phyloP scores from a whole-genome alignment of 169 alveolate species.

The Plasmodium coatneyi region DNA sequence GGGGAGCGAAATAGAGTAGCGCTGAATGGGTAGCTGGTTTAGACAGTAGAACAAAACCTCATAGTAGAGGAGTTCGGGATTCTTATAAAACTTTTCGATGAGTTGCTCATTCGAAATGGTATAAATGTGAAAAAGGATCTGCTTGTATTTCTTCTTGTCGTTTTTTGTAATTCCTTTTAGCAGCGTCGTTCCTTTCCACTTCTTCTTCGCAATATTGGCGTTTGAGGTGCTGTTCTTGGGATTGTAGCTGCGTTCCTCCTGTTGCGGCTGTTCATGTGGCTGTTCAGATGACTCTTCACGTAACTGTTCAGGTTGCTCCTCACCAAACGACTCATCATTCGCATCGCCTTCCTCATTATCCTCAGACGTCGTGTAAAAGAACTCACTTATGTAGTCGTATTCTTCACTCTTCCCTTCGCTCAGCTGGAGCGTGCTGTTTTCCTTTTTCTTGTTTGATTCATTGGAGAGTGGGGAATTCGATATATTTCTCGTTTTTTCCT shows the following conservation, averaged over 20 bases:
- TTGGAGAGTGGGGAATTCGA: not conserved
- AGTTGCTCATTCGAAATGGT: conserved; percentile 50
- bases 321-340: not conserved
- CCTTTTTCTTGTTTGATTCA: not conserved
- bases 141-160: conserved; percentile 47
- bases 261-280: no score
- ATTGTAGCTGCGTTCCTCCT: not conserved
- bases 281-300: not conserved
- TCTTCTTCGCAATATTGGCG: not conserved
- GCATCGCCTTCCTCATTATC: conserved; percentile 6
- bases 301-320: not conserved
- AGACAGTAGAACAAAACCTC: conserved; percentile 61
- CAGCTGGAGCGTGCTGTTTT: not conserved
- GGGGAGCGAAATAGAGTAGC: conserved; percentile 54
- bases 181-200: conserved; percentile 18
- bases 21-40: conserved; percentile 48
- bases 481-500: not conserved
- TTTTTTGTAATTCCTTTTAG: conserved; percentile 65
- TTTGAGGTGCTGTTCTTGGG: not conserved
- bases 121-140: conserved; percentile 45
- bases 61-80: conserved; percentile 59
- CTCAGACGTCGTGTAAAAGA: conserved; percentile 50
- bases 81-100: conserved; percentile 38
- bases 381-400: conserved; percentile 52
- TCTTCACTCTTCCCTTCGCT: conserved; percentile 24